These are phyloP conservation scores for Mycena olivaceomarginata DNA, from an alignment of 768 basidiomycete genomes.

Conservation along the genomic window DNA sequence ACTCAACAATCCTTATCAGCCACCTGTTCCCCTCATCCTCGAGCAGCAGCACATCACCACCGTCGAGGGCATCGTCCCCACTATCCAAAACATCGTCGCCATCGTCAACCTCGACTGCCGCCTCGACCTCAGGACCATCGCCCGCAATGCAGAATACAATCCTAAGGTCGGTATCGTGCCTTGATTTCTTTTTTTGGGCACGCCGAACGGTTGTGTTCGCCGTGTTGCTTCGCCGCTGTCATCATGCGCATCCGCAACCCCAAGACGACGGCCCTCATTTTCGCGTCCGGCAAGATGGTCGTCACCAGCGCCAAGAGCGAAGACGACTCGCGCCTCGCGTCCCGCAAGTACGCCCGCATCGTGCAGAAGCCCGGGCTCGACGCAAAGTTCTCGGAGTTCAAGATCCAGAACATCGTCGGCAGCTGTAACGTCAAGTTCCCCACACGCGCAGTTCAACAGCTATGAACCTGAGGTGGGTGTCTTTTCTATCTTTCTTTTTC, in stretches of 20 bases:
- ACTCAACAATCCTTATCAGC: constrained; percentile 68
- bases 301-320: constrained; percentile 99
- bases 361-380: constrained; percentile 99
- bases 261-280: constrained; percentile 99
- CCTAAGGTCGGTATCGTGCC: constrained; percentile 90
- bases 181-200: constrained; percentile 65
- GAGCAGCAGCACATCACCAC: constrained; percentile 97
- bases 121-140: constrained; percentile 98
- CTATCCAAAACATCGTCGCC: constrained; percentile 99
- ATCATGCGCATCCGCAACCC: constrained; percentile 99
- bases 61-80: constrained; percentile 99
- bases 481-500: background rate
- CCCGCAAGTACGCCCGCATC: constrained; percentile 98
- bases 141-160: constrained; percentile 99
- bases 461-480: constrained; percentile 95
- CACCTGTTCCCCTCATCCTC: constrained; percentile 85
- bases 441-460: constrained; percentile 85
- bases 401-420: constrained; percentile 98
- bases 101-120: constrained; percentile 99
- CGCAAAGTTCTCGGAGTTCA: constrained; percentile 99
- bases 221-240: constrained; percentile 96
- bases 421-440: constrained; percentile 79
- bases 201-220: constrained; percentile 74
- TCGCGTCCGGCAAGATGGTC: constrained; percentile 99
- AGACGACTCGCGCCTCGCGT: constrained; percentile 97